Evolutionary conservation across 2,329 filamentous ascomycete genomes (phyloP).

Genomic region (Ophiocordyceps camponoti-saundersi): DNA sequence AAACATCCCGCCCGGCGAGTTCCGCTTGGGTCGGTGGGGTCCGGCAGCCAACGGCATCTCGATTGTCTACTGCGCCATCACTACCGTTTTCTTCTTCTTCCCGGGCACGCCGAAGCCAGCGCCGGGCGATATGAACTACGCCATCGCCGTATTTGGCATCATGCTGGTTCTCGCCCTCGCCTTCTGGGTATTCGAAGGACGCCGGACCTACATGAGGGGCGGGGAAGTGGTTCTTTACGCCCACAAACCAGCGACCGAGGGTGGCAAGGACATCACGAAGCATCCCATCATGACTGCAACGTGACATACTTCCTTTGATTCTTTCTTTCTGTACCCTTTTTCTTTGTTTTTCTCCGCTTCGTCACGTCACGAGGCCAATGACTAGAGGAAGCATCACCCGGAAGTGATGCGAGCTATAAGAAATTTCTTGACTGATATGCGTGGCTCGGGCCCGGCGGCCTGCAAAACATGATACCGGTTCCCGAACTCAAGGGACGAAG

Average conservation of each 20-base stretch:
- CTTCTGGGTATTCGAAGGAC: slow-evolving; percentile 33
- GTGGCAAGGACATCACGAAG: too few relatives aligned
- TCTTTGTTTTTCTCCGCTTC: neutral
- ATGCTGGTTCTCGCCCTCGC: slow-evolving; percentile 31
- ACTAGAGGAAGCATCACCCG: too few relatives aligned
- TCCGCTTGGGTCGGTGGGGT: slow-evolving; percentile 25
- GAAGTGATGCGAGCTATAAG: too few relatives aligned
- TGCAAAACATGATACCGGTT: too few relatives aligned
- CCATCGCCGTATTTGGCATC: slow-evolving; percentile 37
- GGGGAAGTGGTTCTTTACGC: slow-evolving; percentile 3
- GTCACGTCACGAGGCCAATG: too few relatives aligned
- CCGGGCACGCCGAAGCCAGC: slow-evolving; percentile 25
- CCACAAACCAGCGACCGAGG: neutral
- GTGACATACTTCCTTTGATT: too few relatives aligned
- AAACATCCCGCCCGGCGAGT: slow-evolving; percentile 27
- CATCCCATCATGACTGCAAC: too few relatives aligned
- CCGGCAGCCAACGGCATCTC: slow-evolving; percentile 28
- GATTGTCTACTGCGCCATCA: slow-evolving; percentile 31
- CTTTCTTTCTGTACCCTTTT: too few relatives aligned
- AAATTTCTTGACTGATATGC: too few relatives aligned
- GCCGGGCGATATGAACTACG: slow-evolving; percentile 36
- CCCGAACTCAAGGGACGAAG: too few relatives aligned
- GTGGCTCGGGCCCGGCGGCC: too few relatives aligned
- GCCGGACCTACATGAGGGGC: slow-evolving; percentile 9
- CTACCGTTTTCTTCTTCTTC: slow-evolving; percentile 39